These are phyloP conservation scores for Dendrobium nobile DNA, from an alignment of 106 monocot species.

Conservation along the genomic window DNA sequence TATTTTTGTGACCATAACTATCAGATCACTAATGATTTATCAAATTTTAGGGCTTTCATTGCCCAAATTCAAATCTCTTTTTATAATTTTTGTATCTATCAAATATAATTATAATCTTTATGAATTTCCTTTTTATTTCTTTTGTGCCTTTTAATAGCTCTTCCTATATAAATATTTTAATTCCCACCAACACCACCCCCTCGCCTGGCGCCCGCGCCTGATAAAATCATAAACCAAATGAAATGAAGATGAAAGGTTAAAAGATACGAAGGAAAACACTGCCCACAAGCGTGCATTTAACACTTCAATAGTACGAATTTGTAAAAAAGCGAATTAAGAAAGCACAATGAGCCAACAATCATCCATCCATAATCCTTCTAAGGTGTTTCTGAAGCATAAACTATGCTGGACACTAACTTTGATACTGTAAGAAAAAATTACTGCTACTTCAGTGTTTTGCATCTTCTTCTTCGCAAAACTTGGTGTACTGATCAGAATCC, in stretches of 20 bases:
- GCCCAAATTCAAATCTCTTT: too few relatives aligned
- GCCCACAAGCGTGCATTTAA: background rate
- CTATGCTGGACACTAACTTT: background rate
- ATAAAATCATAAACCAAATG: too few relatives aligned
- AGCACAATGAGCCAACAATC: background rate
- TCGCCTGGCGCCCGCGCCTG: too few relatives aligned
- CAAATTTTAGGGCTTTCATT: too few relatives aligned
- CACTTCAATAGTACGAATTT: background rate
- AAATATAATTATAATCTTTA: too few relatives aligned
- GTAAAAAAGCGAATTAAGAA: background rate
- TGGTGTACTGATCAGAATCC: conserved; percentile 23
- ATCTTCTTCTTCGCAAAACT: conserved; percentile 31
- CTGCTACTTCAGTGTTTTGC: conserved; percentile 14
- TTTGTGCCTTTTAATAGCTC: too few relatives aligned
- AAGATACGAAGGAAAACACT: background rate
- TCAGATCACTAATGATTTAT: too few relatives aligned
- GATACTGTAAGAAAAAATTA: background rate
- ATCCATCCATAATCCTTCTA: background rate
- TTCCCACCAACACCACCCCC: too few relatives aligned
- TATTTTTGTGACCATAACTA: too few relatives aligned
- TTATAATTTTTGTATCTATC: too few relatives aligned
- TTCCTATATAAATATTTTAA: too few relatives aligned
- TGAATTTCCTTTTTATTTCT: too few relatives aligned
- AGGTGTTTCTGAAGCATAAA: background rate
- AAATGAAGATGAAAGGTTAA: background rate